Percentiles rank a stretch among this genome's conserved stretches.
Conservation (phyloP, 2,329 filamentous ascomycete genomes). For the Colletotrichum limetticola region DNA sequence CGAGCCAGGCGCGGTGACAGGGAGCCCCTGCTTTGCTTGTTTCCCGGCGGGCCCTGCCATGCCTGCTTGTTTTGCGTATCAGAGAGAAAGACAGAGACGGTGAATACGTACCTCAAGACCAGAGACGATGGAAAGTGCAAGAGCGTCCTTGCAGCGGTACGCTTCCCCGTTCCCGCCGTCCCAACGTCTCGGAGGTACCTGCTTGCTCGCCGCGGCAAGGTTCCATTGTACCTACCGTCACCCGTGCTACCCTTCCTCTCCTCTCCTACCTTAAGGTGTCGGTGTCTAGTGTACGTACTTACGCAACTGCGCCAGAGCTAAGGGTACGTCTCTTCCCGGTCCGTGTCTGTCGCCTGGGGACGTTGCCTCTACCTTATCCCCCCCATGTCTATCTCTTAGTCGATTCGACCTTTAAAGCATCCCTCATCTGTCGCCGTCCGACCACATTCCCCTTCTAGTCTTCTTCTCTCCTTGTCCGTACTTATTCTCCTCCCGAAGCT, state of each 20-base stretch:
- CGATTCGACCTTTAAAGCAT: conserved; percentile 21
- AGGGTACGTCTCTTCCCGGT: neutral
- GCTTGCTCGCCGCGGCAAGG: neutral
- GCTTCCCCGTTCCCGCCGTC: conserved; percentile 9
- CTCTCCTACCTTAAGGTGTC: too few species aligned
- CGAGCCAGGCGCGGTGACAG: conserved; percentile 18
- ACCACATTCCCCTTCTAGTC: conserved; percentile 6
- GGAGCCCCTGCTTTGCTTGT: conserved; percentile 1
- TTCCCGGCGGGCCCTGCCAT: conserved; percentile 5
- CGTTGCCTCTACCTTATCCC: conserved; percentile 31
- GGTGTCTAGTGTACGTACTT: too few species aligned
- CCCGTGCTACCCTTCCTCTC: too few species aligned
- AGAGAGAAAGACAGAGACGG: neutral
- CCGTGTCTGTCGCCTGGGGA: conserved; percentile 13
- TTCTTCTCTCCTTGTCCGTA: conserved; percentile 4
- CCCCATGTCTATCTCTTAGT: neutral
- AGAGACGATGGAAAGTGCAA: neutral
- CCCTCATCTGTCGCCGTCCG: conserved; percentile 21
- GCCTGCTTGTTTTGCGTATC: conserved; percentile 10
- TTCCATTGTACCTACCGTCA: neutral
- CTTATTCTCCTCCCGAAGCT: conserved; percentile 11
- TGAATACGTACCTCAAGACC: neutral
- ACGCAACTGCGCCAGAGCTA: neutral
- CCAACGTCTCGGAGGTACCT: neutral
- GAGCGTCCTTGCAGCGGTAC: conserved; percentile 7